Evolutionary conservation across 2,329 filamentous ascomycete species (phyloP), one percentile per base, ranked within the genome.

Genomic region (Fusarium nurragi): DNA sequence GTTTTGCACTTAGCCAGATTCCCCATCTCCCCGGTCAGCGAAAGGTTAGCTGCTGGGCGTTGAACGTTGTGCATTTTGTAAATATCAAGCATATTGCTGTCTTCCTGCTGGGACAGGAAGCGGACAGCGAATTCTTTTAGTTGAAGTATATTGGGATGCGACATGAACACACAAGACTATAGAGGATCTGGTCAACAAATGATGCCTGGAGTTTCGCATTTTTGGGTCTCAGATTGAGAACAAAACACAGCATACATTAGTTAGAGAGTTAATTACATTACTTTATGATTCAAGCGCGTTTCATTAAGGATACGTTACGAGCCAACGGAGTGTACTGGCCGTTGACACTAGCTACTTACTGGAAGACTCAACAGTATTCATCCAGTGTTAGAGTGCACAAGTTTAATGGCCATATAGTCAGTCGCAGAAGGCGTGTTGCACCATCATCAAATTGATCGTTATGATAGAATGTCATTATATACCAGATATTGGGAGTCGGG

Each of bases 261-360:
- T 9, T 60, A 67, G 45, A 67, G 51, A 60, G 30, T 66, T 64
- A 67, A 66, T 67, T 56, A 44, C 30, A 60, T 28, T 40, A 52
- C 46, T 56, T 51, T 43, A 37, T 23, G 39, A 51, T 13, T 48
- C 14, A 28, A 32, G 18, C 19, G 12, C 11, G 5, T 30, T 21
- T 18, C 5, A 11, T 28, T 22, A 12, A 6, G 12, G 16, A 11
- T 12, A 16, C 5, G 11, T 19, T 10, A 19, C 22, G 1, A 18
- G 8, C 3, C 9, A 8, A n/a, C 16, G 16, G n/a, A 18, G 4
- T 34, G 32, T 18, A 9, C 5, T 34, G 16, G n/a, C 32, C n/a
- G n/a, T n/a, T n/a, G n/a, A n/a, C n/a, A n/a, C n/a, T n/a, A n/a
- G n/a, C n/a, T n/a, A n/a, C n/a, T n/a, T n/a, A n/a, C n/a, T n/a